These are phyloP conservation scores for Dimocarpus longan DNA, from an alignment of 345 rosid genomes.

Conservation along the genomic window DNA sequence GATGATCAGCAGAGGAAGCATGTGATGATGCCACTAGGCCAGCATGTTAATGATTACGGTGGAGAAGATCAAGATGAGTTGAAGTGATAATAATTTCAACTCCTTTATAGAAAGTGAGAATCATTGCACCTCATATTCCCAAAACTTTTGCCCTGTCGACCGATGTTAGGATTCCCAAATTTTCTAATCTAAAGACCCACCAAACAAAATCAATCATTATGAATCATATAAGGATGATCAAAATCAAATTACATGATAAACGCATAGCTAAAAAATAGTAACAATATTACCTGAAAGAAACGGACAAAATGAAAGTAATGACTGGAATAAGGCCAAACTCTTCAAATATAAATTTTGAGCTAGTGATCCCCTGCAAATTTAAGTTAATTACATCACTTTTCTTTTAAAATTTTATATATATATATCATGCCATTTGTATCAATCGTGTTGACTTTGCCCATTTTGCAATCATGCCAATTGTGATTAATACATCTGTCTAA, in stretches of 20 bases:
- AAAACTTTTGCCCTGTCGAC: slow-evolving; percentile 54
- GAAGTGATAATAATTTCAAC: slow-evolving; percentile 33
- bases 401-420: no score
- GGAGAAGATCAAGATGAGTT: slow-evolving; percentile 40
- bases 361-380: slow-evolving; percentile 35
- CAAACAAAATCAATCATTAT: background rate
- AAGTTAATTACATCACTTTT: no score
- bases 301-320: slow-evolving; percentile 52
- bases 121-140: no score
- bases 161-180: slow-evolving; percentile 22
- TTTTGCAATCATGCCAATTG: no score
- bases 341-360: slow-evolving; percentile 37
- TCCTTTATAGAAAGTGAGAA: slow-evolving; percentile 62
- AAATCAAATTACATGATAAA: no score
- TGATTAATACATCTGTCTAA: no score
- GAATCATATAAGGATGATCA: no score
- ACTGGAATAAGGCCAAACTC: slow-evolving; percentile 51
- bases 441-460: no score
- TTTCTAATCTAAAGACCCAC: slow-evolving; percentile 46
- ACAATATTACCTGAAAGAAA: slow-evolving; percentile 40
- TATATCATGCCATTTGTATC: no score
- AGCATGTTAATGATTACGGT: background rate
- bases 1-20: background rate
- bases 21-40: slow-evolving; percentile 5
- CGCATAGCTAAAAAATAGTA: no score